These are phyloP conservation scores for Lepraria neglecta DNA, from an alignment of 495 filamentous ascomycete species.

Conservation along the genomic window DNA sequence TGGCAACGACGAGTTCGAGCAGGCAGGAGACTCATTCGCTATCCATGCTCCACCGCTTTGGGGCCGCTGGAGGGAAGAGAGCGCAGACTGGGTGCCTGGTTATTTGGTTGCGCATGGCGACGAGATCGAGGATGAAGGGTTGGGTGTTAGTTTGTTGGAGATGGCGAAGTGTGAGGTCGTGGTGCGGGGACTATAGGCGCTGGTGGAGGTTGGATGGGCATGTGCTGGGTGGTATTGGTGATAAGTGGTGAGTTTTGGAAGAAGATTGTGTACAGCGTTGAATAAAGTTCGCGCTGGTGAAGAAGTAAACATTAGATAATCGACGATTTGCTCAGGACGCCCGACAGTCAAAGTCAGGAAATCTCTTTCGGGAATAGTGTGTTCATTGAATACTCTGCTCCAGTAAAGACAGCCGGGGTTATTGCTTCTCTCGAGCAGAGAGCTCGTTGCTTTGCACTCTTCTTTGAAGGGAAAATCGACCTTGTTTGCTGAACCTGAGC, in stretches of 20 bases:
- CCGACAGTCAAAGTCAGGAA: neutral
- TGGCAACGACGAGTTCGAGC: slow-evolving; percentile 4
- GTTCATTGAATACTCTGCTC: no score
- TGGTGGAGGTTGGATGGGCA: neutral
- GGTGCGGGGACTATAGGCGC: neutral
- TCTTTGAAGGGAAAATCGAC: no score
- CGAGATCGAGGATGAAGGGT: slow-evolving; percentile 15
- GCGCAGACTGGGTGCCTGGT: slow-evolving; percentile 22
- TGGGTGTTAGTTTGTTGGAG: slow-evolving; percentile 10
- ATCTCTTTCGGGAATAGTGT: neutral
- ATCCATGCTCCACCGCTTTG: slow-evolving; percentile 18
- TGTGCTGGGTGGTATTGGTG: neutral
- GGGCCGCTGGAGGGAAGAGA: slow-evolving; percentile 17
- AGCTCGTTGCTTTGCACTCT: no score
- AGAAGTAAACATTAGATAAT: neutral
- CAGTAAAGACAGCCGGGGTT: no score
- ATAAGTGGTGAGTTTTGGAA: neutral
- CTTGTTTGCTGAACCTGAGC: no score
- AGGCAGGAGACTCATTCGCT: slow-evolving; percentile 15
- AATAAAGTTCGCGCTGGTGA: neutral
- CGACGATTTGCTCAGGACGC: neutral
- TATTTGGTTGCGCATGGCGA: slow-evolving; percentile 9
- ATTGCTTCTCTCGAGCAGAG: no score
- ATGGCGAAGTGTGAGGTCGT: slow-evolving; percentile 21
- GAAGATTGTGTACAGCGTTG: no score